These are phyloP conservation scores for Amauroascus niger DNA, from an alignment of 2,329 filamentous ascomycete genomes.

Conservation along the genomic window DNA sequence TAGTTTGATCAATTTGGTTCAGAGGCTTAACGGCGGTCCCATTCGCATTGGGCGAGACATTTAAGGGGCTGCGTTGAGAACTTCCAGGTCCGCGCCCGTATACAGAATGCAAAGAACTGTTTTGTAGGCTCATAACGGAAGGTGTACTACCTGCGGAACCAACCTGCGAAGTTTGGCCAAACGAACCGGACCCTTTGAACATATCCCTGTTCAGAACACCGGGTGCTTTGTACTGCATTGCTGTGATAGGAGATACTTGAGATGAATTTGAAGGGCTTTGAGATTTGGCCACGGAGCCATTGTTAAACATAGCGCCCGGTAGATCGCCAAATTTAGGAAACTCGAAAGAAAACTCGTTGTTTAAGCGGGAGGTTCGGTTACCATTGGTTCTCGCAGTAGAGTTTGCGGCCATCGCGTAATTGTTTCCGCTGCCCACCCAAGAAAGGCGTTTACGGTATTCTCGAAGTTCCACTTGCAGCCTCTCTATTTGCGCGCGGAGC, in stretches of 20 bases:
- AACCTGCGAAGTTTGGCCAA: constrained; percentile 26
- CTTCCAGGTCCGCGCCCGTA: background rate
- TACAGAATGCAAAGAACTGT: background rate
- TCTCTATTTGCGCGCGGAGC: constrained; percentile 78
- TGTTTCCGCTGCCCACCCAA: constrained; percentile 43
- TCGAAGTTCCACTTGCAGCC: constrained; percentile 70
- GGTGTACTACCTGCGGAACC: background rate
- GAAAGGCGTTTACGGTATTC: constrained; percentile 85
- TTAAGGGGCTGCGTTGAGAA: background rate
- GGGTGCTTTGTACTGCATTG: constrained; percentile 7
- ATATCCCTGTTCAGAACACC: constrained; percentile 9
- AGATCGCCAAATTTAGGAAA: constrained; percentile 87
- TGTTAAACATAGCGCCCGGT: constrained; percentile 45
- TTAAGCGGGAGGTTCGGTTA: constrained; percentile 42
- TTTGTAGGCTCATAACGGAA: background rate
- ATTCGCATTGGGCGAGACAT: background rate
- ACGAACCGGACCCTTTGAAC: constrained; percentile 9
- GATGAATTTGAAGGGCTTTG: constrained; percentile 10
- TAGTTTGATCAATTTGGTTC: constrained; percentile 14
- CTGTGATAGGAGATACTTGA: background rate
- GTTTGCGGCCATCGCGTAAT: constrained; percentile 39
- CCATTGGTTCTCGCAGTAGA: constrained; percentile 38
- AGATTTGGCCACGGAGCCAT: constrained; percentile 31
- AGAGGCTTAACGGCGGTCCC: background rate
- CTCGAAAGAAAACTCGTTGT: constrained; percentile 82